Percentiles rank a stretch among this genome's conserved stretches.
phyloP scores from a whole-genome alignment of 2,329 filamentous ascomycete genomes.

The Penicillium sp. region DNA sequence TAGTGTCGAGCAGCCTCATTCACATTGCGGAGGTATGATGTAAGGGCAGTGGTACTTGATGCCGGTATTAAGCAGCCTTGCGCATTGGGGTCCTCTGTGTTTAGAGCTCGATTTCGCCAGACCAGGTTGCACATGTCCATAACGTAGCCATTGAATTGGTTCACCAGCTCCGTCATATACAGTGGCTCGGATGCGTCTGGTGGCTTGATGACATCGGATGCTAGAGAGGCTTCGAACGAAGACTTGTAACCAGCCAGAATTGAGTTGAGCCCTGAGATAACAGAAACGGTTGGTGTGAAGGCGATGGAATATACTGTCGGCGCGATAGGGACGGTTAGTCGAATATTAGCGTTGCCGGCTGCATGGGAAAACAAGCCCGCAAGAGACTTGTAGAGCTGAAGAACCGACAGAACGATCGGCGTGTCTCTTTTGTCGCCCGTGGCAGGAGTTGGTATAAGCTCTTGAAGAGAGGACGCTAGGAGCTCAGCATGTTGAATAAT shows the following conservation, averaged over 20 bases:
- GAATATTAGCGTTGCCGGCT: conserved; percentile 60
- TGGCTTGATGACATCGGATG: conserved; percentile 44
- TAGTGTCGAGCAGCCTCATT: conserved; percentile 43
- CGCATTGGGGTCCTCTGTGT: conserved; percentile 66
- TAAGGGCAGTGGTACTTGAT: conserved; percentile 52
- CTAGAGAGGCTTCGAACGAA: conserved; percentile 70
- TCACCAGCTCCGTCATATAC: conserved; percentile 67
- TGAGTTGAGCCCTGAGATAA: conserved; percentile 71
- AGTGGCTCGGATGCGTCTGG: conserved; percentile 40
- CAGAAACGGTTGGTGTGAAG: conserved; percentile 68
- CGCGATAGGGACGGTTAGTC: conserved; percentile 71
- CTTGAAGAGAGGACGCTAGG: conserved; percentile 65
- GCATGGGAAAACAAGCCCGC: conserved; percentile 62
- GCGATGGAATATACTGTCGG: conserved; percentile 73
- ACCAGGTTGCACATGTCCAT: conserved; percentile 87
- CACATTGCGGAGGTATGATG: conserved; percentile 49
- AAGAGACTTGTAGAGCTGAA: conserved; percentile 73
- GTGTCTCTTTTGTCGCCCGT: conserved; percentile 24
- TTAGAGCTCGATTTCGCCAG: conserved; percentile 77
- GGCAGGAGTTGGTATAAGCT: conserved; percentile 52
- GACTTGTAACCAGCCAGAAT: conserved; percentile 75
- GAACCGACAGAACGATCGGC: conserved; percentile 57
- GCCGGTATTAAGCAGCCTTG: conserved; percentile 59
- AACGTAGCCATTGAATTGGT: conserved; percentile 79
- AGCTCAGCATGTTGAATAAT: conserved; percentile 58